A percentile compares a stretch with the other conserved stretches of the same genome.
These are phyloP conservation scores for Solioccasus polychromus DNA, from an alignment of 768 basidiomycete species.

Conservation along the genomic window DNA sequence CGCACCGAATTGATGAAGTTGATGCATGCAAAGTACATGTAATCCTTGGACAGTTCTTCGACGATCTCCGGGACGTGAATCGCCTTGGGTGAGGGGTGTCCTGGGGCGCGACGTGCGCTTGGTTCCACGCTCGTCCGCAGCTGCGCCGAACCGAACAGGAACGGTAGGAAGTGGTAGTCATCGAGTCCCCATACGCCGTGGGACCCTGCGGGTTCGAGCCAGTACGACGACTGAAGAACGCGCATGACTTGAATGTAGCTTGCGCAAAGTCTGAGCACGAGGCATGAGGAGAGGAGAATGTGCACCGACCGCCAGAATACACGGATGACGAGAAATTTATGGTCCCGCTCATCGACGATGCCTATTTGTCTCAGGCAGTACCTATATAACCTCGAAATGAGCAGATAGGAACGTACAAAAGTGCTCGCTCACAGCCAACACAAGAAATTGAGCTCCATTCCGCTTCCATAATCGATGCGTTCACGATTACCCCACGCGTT, in stretches of 20 bases:
- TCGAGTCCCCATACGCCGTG: constrained; percentile 98
- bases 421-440: constrained; percentile 81
- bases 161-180: constrained; percentile 95
- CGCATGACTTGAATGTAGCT: constrained; percentile 82
- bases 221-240: constrained; percentile 86
- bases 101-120: constrained; percentile 31
- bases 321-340: constrained; percentile 69
- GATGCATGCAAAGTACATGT: constrained; percentile 97
- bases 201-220: constrained; percentile 98
- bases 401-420: not conserved
- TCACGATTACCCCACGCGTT: constrained; percentile 91
- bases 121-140: constrained; percentile 31
- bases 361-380: constrained; percentile 76
- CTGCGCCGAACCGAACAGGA: constrained; percentile 84
- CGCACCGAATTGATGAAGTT: constrained; percentile 91
- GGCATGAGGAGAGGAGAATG: not conserved
- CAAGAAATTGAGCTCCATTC: constrained; percentile 97
- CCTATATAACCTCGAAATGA: constrained; percentile 40
- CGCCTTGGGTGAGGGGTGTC: constrained; percentile 85
- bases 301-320: constrained; percentile 81
- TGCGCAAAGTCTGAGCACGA: not conserved
- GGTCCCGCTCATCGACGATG: constrained; percentile 61
- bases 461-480: constrained; percentile 98
- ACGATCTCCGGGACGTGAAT: constrained; percentile 91
- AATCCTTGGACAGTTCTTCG: constrained; percentile 87